A percentile compares a stretch with the other conserved stretches of the same genome.
phyloP scores from a whole-genome alignment of 2,329 filamentous ascomycete species.

The Calonectria leucothoes region DNA sequence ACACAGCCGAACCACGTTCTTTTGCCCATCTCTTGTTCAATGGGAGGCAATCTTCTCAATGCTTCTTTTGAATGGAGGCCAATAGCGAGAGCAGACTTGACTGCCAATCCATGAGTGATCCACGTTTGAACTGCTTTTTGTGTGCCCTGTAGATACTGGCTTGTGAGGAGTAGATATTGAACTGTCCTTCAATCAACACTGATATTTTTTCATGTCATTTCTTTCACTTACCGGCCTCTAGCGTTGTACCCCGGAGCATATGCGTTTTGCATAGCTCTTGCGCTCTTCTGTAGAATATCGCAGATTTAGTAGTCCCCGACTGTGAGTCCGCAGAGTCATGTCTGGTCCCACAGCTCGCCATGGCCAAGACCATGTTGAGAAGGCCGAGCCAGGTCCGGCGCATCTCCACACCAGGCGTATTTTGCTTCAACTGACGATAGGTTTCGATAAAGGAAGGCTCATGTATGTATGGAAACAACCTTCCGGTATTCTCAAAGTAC shows the following conservation, averaged over 20 bases:
- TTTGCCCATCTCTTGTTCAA: conserved; percentile 60
- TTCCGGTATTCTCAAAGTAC: conserved; percentile 43
- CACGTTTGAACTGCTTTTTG: conserved; percentile 65
- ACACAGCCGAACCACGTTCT: conserved; percentile 55
- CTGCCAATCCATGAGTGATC: conserved; percentile 63
- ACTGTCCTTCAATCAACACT: conserved; percentile 40
- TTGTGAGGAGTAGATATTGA: conserved; percentile 60
- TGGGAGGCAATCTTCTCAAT: conserved; percentile 46
- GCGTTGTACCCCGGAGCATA: conserved; percentile 52
- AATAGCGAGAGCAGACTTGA: conserved; percentile 61
- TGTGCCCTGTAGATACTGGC: conserved; percentile 65
- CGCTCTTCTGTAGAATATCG: conserved; percentile 58
- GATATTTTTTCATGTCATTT: neutral
- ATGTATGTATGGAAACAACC: conserved; percentile 45
- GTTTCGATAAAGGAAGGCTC: conserved; percentile 37
- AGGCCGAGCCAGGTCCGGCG: conserved; percentile 62
- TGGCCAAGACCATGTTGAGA: conserved; percentile 62
- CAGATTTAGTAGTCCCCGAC: conserved; percentile 52
- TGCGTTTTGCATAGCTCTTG: conserved; percentile 55
- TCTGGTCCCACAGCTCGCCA: conserved; percentile 52
- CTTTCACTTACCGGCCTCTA: conserved; percentile 50
- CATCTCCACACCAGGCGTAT: conserved; percentile 44
- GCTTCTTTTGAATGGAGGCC: conserved; percentile 60
- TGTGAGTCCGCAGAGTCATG: conserved; percentile 35
- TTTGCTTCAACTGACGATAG: conserved; percentile 27